Evolutionary conservation across 1,139 yeast genomes (phyloP).

Genomic region (Debaryomyces singareniensis): DNA sequence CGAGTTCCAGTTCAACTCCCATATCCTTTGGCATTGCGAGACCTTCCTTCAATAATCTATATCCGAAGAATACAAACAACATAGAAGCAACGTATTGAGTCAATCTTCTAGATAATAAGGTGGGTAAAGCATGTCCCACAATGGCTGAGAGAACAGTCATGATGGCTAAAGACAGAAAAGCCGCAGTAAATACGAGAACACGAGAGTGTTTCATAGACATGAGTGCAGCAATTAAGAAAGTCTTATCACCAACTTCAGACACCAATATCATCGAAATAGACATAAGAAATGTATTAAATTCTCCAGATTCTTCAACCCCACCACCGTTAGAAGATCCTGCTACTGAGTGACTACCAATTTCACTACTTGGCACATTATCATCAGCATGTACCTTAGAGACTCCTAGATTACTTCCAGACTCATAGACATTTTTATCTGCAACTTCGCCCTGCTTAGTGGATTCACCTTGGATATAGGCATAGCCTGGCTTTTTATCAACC

Average conservation of each 20-base stretch:
- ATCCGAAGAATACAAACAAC: slow-evolving; percentile 78
- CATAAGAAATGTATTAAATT: slow-evolving; percentile 52
- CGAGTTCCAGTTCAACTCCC: slow-evolving; percentile 92
- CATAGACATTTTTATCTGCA: not conserved
- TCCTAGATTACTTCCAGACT: slow-evolving; percentile 14
- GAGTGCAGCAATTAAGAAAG: slow-evolving; percentile 91
- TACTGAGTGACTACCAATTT: slow-evolving; percentile 1
- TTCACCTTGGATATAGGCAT: too few species aligned
- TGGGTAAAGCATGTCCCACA: slow-evolving; percentile 87
- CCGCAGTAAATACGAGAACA: slow-evolving; percentile 76
- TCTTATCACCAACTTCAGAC: slow-evolving; percentile 95
- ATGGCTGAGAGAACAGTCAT: slow-evolving; percentile 91
- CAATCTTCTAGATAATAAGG: slow-evolving; percentile 69
- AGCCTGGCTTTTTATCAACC: too few species aligned
- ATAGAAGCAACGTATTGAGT: slow-evolving; percentile 80
- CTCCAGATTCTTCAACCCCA: slow-evolving; percentile 11
- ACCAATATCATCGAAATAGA: slow-evolving; percentile 82
- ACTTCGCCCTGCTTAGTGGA: not conserved
- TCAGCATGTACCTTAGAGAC: slow-evolving; percentile 19
- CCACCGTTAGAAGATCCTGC: slow-evolving; percentile 2
- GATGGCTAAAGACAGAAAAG: slow-evolving; percentile 76
- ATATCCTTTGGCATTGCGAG: slow-evolving; percentile 69
- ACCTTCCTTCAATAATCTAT: slow-evolving; percentile 74
- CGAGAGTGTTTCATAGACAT: slow-evolving; percentile 96
- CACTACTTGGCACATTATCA: slow-evolving; percentile 22